Base-by-base conservation (phyloP, 108 stramenopile genomes). In the Nannochloropsis gaditana region DNA sequence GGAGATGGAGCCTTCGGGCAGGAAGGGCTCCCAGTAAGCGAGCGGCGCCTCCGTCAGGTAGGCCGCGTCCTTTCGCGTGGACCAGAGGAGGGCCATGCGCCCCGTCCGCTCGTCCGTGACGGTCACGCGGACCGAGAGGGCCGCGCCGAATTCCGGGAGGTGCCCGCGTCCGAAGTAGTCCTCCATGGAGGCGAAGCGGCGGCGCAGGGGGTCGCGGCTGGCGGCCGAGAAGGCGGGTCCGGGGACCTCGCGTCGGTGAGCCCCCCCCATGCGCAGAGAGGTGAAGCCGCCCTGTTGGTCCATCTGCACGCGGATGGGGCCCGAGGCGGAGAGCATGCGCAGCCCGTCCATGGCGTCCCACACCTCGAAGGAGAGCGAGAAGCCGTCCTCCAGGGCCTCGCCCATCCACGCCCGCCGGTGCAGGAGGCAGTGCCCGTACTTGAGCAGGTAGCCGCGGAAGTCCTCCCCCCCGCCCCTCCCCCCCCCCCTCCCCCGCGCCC, bases 1-100 rank as follows among this genome's bases (percentile, higher is more conserved):
- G 59, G 59, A 73, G 59, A 73, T 73, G 59, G 59, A 73, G 59
- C 59, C 59, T n/a, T 73, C 59, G 19, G 59, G 59, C 19, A 73
- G 59, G n/a, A 73, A 73, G 19, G 59, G 59, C 59, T 73, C 59
- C 59, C 59, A 73, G 59, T 73, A 73, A 2, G 59, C n/a, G 15
- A 73, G n/a, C 19, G 59, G 59, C n/a, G 59, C 59, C 59, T 73
- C 59, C 0, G 59, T 73, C 19, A 73, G 59, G n/a, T 73, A 73
- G 2, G 59, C 59, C 59, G 59, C 59, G n/a, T 73, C 59, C 59
- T 73, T 73, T 2, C 59, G 2, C 2, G 59, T 73, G 19, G 59
- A 73, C 59, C 59, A 73, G 19, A 73, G 59, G 19, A 73, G n/a
- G 59, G 59, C 59, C 59, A 73, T 73, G 3, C 59, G 15, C 3